Evolutionary conservation across 805 yeast species (phyloP).

Genomic region (Ogataea methanolica): DNA sequence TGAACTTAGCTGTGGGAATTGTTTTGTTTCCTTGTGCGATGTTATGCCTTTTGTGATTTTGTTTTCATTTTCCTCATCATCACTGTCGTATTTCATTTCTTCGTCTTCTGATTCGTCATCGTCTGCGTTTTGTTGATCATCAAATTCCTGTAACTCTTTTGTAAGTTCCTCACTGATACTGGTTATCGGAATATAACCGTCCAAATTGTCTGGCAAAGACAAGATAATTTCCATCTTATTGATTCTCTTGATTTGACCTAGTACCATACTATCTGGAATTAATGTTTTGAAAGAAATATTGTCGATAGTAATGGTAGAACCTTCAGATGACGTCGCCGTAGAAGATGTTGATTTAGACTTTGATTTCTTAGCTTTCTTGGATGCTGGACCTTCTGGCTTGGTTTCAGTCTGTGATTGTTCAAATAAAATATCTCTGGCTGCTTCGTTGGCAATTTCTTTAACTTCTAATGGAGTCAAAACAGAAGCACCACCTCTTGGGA

Average conservation of each 20-base stretch:
- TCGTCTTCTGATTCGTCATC: slow-evolving; percentile 12
- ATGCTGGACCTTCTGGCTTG: slow-evolving; percentile 7
- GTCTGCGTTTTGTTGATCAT: slow-evolving; percentile 42
- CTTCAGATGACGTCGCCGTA: slow-evolving; percentile 25
- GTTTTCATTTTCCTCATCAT: slow-evolving; percentile 31
- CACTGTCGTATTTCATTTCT: slow-evolving; percentile 19
- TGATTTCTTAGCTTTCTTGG: slow-evolving; percentile 25
- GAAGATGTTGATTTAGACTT: slow-evolving; percentile 23
- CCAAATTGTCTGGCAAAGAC: slow-evolving; percentile 73
- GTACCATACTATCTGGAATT: slow-evolving; percentile 64
- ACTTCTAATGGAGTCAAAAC: slow-evolving; percentile 85
- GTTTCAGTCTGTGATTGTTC: slow-evolving; percentile 27
- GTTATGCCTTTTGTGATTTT: slow-evolving; percentile 20
- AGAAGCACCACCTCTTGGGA: slow-evolving; percentile 95
- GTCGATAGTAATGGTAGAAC: slow-evolving; percentile 45
- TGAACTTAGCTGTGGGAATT: slow-evolving; percentile 51
- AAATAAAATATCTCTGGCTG: slow-evolving; percentile 79
- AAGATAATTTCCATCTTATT: slow-evolving; percentile 60
- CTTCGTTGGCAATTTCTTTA: slow-evolving; percentile 90
- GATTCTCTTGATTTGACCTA: slow-evolving; percentile 71
- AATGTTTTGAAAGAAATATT: slow-evolving; percentile 58
- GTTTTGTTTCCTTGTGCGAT: slow-evolving; percentile 25
- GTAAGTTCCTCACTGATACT: slow-evolving; percentile 64
- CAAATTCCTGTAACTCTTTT: slow-evolving; percentile 49
- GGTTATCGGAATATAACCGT: slow-evolving; percentile 75